A percentile compares a stretch with the other conserved stretches of the same genome.
These are phyloP conservation scores for Candida sojae DNA, from an alignment of 1,139 yeast species.

Conservation along the genomic window DNA sequence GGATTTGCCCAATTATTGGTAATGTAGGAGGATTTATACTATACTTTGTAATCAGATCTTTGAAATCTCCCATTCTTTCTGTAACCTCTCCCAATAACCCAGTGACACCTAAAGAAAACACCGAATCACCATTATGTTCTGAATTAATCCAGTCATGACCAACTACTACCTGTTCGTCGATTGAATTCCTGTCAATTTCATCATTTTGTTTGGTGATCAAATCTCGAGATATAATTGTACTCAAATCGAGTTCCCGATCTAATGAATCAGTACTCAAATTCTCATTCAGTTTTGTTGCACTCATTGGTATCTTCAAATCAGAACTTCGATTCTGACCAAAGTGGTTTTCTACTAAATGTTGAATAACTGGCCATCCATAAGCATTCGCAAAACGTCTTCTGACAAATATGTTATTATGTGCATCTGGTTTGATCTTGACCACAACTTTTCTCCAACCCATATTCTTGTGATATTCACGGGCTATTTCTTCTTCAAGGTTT, in stretches of 20 bases:
- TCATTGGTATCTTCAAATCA: slow-evolving; percentile 6
- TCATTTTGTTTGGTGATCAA: slow-evolving; percentile 34
- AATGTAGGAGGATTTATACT: slow-evolving; percentile 15
- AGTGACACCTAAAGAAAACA: slow-evolving; percentile 71
- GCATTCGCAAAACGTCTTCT: slow-evolving; percentile 90
- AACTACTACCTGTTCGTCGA: slow-evolving; percentile 11
- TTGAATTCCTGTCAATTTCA: slow-evolving; percentile 29
- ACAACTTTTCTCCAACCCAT: slow-evolving; percentile 93
- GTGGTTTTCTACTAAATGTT: slow-evolving; percentile 61
- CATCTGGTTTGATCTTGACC: slow-evolving; percentile 85
- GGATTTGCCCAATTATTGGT: slow-evolving; percentile 16
- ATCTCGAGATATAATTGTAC: slow-evolving; percentile 38
- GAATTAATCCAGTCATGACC: slow-evolving; percentile 52
- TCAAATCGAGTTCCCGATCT: slow-evolving; percentile 30
- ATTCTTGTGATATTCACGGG: slow-evolving; percentile 82
- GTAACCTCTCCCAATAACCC: slow-evolving; percentile 66
- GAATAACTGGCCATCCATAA: slow-evolving; percentile 93
- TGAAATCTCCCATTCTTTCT: slow-evolving; percentile 45
- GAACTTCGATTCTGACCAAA: slow-evolving; percentile 19
- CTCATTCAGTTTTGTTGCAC: slow-evolving; percentile 3
- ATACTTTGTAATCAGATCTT: slow-evolving; percentile 39
- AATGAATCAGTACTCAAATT: slow-evolving; percentile 20
- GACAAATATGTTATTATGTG: slow-evolving; percentile 92
- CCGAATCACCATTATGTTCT: slow-evolving; percentile 46
- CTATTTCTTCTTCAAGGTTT: slow-evolving; percentile 74